phyloP scores from a whole-genome alignment of 1,284 basidiomycete genomes.

The Mycena citricolor region DNA sequence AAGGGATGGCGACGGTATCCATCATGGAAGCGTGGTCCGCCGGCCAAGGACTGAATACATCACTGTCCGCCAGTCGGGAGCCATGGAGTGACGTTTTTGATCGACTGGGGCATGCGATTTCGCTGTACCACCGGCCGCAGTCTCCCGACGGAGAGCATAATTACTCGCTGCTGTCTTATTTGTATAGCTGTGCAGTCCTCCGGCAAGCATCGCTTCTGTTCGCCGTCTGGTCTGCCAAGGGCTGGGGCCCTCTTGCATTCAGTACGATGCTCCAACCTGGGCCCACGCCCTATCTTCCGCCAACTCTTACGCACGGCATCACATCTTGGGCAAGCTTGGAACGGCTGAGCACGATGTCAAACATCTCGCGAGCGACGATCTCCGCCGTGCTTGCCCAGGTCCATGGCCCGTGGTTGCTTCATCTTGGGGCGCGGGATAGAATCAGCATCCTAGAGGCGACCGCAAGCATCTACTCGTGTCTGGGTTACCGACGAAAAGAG shows the following conservation, averaged over 20 bases:
- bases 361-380: slow-evolving; percentile 68
- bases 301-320: slow-evolving; percentile 45
- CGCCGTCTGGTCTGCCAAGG: slow-evolving; percentile 81
- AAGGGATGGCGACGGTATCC: slow-evolving; percentile 76
- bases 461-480: slow-evolving; percentile 71
- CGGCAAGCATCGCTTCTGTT: slow-evolving; percentile 71
- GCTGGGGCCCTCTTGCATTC: slow-evolving; percentile 82
- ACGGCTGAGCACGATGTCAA: slow-evolving; percentile 64
- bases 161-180: slow-evolving; percentile 60
- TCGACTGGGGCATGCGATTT: slow-evolving; percentile 63
- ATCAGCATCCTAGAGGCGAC: slow-evolving; percentile 68
- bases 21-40: slow-evolving; percentile 84
- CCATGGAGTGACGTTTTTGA: slow-evolving; percentile 71
- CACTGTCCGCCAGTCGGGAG: slow-evolving; percentile 49
- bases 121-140: slow-evolving; percentile 60
- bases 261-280: slow-evolving; percentile 70
- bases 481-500: slow-evolving; percentile 85
- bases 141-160: slow-evolving; percentile 57
- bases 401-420: slow-evolving; percentile 84
- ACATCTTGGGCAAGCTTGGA: slow-evolving; percentile 51
- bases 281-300: slow-evolving; percentile 53
- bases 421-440: slow-evolving; percentile 75
- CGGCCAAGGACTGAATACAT: slow-evolving; percentile 65
- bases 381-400: slow-evolving; percentile 62
- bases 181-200: slow-evolving; percentile 66